Evolutionary conservation across 225 moss, liverwort and hornwort genomes (phyloP), one percentile per base, ranked within the genome.

Genomic region (Bryoerythrophyllum caledonicum): DNA sequence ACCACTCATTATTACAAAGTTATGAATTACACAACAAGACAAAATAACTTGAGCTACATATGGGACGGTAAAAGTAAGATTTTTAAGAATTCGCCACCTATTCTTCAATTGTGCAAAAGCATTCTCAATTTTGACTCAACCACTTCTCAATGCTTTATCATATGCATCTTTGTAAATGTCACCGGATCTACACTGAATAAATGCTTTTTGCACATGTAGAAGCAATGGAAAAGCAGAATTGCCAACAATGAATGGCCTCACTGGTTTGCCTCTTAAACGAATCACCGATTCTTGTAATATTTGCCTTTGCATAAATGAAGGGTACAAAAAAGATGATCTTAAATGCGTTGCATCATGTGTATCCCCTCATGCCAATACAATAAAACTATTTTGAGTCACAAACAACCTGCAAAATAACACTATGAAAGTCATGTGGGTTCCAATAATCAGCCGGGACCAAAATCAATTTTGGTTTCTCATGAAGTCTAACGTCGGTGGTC

Each of bases 81-180:
- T n/a, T n/a, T n/a, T 67, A 3, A 67, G 1, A 7, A 67, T 4
- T 67, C 19, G 28, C 46, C 49, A 49, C 1, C 19, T 67, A 28
- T 67, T 67, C 19, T 67, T 67, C 19, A 48, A 27, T 67, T 49
- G 7, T 10, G 4, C 8, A 17, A 67, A 26, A 6, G 48, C 26
- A 9, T 67, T 67, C 19, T 49, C 17, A 1, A 26, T 25, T 1
- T 48, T 48, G 2, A 67, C 48, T 27, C 2, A 15, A 26, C 25
- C 26, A 3, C 16, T 16, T 15, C 2, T 3, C 3, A 67, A 28
- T 67, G 28, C 17, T 27, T 67, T 67, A 19, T 26, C 27, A 48
- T 67, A 67, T 26, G 27, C 27, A 67, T 67, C 48, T 28, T 44
- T 67, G 4, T 67, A 15, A 0, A 67, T 67, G 66, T 67, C 46